Conservation (phyloP, 768 basidiomycete species). For the Tylopilus balloui region DNA sequence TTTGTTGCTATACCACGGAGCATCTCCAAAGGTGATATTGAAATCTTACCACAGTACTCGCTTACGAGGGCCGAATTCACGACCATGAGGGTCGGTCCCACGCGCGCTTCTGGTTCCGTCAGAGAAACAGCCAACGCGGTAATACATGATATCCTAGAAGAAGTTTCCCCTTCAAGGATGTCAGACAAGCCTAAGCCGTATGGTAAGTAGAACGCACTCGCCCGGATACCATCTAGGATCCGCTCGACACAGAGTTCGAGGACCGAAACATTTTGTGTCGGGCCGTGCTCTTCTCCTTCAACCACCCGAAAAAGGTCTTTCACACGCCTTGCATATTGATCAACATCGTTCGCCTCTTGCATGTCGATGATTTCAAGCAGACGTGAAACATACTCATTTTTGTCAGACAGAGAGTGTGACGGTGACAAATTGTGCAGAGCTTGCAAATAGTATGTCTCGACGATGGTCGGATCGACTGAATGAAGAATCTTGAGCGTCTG, state of each 20-base stretch:
- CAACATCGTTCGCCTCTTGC: slow-evolving; percentile 47
- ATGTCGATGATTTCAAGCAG: slow-evolving; percentile 54
- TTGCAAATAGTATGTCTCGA: slow-evolving; percentile 51
- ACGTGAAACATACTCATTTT: slow-evolving; percentile 41
- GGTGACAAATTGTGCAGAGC: slow-evolving; percentile 37
- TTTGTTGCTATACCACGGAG: slow-evolving; percentile 43
- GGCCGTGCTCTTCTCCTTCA: slow-evolving; percentile 32
- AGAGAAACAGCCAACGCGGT: slow-evolving; percentile 44
- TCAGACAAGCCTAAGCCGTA: slow-evolving; percentile 11
- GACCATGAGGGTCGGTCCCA: slow-evolving; percentile 60
- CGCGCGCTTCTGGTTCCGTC: slow-evolving; percentile 33
- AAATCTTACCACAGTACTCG: slow-evolving; percentile 51
- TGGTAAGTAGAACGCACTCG: slow-evolving; percentile 38
- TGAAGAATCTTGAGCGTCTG: slow-evolving; percentile 61
- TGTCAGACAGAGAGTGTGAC: slow-evolving; percentile 31
- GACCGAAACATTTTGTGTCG: slow-evolving; percentile 36
- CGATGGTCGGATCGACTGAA: slow-evolving; percentile 53
- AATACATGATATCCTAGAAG: slow-evolving; percentile 42
- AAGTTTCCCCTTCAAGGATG: slow-evolving; percentile 32
- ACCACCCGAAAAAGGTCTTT: slow-evolving; percentile 37
- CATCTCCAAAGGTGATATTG: slow-evolving; percentile 47
- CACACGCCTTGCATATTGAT: slow-evolving; percentile 52
- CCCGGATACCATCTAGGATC: slow-evolving; percentile 46
- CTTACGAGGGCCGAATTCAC: slow-evolving; percentile 65
- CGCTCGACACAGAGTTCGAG: slow-evolving; percentile 55